Conservation (phyloP, 768 basidiomycete genomes). For the Trametes cinnabarina region DNA sequence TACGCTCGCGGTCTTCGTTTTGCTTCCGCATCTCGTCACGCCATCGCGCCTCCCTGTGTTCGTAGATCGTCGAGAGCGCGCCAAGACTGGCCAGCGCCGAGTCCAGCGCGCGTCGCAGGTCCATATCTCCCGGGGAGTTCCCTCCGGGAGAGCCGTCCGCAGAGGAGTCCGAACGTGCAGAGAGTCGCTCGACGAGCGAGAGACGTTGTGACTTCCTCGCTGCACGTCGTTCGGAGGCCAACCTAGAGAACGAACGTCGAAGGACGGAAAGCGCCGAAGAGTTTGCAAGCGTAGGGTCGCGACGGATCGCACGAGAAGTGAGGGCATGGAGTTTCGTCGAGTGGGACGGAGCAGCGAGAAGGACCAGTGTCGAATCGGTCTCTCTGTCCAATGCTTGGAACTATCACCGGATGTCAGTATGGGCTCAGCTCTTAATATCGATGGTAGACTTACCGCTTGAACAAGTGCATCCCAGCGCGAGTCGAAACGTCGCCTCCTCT, state of each 20-base stretch:
- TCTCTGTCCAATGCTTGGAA: conserved; percentile 78
- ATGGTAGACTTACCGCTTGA: conserved; percentile 54
- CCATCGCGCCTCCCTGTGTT: conserved; percentile 67
- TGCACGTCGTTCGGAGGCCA: conserved; percentile 55
- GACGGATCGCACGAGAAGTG: conserved; percentile 67
- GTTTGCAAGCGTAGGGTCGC: conserved; percentile 45
- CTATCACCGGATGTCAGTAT: conserved; percentile 35
- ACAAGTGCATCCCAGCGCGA: conserved; percentile 71
- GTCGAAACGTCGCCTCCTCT: conserved; percentile 71
- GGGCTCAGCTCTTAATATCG: background rate
- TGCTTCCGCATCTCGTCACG: conserved; percentile 60
- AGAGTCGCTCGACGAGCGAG: conserved; percentile 45
- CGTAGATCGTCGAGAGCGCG: conserved; percentile 62
- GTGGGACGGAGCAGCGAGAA: conserved; percentile 75
- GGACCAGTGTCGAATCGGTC: conserved; percentile 74
- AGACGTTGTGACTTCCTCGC: conserved; percentile 43
- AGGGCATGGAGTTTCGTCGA: conserved; percentile 61
- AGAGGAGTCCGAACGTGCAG: conserved; percentile 37
- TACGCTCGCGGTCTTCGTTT: conserved; percentile 62
- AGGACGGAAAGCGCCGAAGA: conserved; percentile 52
- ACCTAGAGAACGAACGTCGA: conserved; percentile 55
- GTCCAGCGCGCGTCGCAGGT: conserved; percentile 66
- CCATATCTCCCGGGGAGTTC: conserved; percentile 53
- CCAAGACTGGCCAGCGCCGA: conserved; percentile 66
- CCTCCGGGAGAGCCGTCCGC: conserved; percentile 57